A percentile compares a stretch with the other conserved stretches of the same genome.
These are phyloP conservation scores for Paracorniculantispora psalliotae DNA, from an alignment of 2,329 filamentous ascomycete genomes.

Conservation along the genomic window DNA sequence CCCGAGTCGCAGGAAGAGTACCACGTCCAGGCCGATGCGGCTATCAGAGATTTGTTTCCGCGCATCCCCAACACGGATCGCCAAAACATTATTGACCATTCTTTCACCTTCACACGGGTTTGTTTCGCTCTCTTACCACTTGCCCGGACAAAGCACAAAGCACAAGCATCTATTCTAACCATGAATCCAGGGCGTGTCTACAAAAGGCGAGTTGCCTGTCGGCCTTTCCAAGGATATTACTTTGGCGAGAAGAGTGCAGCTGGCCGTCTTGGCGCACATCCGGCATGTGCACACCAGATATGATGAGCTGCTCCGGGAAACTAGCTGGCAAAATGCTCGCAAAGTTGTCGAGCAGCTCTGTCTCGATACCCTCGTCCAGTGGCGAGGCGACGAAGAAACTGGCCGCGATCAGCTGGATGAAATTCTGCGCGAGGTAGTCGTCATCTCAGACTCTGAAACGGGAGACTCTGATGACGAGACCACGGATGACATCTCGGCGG, in stretches of 20 bases:
- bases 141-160: too few relatives aligned
- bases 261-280: constrained; percentile 62
- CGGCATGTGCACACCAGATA: constrained; percentile 63
- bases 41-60: constrained; percentile 59
- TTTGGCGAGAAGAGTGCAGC: constrained; percentile 57
- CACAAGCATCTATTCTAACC: too few relatives aligned
- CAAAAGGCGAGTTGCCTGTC: constrained; percentile 51
- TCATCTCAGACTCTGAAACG: constrained; percentile 58
- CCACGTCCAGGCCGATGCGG: constrained; percentile 56
- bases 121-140: constrained; percentile 23
- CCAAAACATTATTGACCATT: constrained; percentile 55
- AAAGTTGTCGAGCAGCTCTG: constrained; percentile 57
- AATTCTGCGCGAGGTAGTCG: constrained; percentile 60
- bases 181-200: constrained; percentile 44
- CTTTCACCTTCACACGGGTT: constrained; percentile 61
- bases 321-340: constrained; percentile 54
- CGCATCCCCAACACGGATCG: constrained; percentile 62
- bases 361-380: constrained; percentile 63
- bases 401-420: constrained; percentile 63
- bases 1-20: constrained; percentile 56
- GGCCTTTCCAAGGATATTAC: constrained; percentile 52
- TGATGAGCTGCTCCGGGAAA: constrained; percentile 55
- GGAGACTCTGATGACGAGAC: constrained; percentile 35
- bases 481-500: constrained; percentile 26
- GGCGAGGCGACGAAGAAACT: constrained; percentile 66